These are phyloP conservation scores for Periconia digitata DNA, from an alignment of 2,329 filamentous ascomycete genomes.

Conservation along the genomic window DNA sequence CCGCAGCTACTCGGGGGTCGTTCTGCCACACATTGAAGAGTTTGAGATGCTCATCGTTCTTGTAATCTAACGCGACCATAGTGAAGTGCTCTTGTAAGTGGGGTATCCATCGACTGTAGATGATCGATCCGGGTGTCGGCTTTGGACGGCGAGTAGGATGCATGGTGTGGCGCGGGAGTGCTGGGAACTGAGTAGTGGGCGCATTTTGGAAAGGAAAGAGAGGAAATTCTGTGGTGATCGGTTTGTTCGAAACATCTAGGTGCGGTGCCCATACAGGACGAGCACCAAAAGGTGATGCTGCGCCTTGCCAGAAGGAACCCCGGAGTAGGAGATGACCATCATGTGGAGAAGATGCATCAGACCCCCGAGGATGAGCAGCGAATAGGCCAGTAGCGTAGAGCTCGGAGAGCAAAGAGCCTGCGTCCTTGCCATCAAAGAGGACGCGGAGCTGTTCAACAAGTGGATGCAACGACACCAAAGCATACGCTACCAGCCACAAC, in stretches of 20 bases:
- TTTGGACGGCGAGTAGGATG: slow-evolving; percentile 74
- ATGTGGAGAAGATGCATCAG: slow-evolving; percentile 37
- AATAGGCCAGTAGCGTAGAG: slow-evolving; percentile 49
- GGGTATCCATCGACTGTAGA: slow-evolving; percentile 79
- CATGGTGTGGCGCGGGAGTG: slow-evolving; percentile 58
- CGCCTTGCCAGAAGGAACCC: slow-evolving; percentile 51
- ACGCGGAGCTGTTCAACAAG: slow-evolving; percentile 50
- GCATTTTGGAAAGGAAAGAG: slow-evolving; percentile 47
- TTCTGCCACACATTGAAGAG: slow-evolving; percentile 83
- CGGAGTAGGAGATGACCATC: slow-evolving; percentile 53
- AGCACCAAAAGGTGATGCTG: slow-evolving; percentile 45
- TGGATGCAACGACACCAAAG: slow-evolving; percentile 48
- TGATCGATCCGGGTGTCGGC: slow-evolving; percentile 67
- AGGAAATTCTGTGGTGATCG: slow-evolving; percentile 45
- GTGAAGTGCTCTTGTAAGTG: slow-evolving; percentile 76
- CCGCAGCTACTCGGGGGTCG: slow-evolving; percentile 75
- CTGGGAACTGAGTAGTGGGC: slow-evolving; percentile 52
- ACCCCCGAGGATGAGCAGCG: slow-evolving; percentile 43
- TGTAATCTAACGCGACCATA: slow-evolving; percentile 72
- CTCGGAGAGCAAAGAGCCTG: slow-evolving; percentile 42
- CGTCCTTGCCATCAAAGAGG: slow-evolving; percentile 41
- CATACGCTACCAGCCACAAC: slow-evolving; percentile 52
- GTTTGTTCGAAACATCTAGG: slow-evolving; percentile 38
- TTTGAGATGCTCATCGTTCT: slow-evolving; percentile 63
- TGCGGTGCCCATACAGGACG: slow-evolving; percentile 44